These are phyloP conservation scores for Chrysoporthe cubensis DNA, from an alignment of 2,329 filamentous ascomycete genomes.

Conservation along the genomic window DNA sequence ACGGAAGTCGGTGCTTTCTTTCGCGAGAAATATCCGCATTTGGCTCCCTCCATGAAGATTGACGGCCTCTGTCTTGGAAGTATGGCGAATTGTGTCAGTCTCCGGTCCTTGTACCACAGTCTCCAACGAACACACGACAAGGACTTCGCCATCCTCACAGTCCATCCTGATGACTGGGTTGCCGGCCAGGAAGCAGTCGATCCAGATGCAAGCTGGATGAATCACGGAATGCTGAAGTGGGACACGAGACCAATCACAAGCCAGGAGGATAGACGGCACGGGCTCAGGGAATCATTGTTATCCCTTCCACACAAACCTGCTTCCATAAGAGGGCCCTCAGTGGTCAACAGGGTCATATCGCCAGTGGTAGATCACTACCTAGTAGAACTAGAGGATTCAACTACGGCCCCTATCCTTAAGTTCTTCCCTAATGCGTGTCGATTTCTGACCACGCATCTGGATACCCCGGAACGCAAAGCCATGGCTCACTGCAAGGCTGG, in stretches of 20 bases:
- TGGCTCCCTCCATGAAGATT: not conserved
- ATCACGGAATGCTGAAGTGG: slow-evolving; percentile 2
- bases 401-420: slow-evolving; percentile 5
- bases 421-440: slow-evolving; percentile 11
- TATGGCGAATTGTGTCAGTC: slow-evolving; percentile 11
- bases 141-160: slow-evolving; percentile 6
- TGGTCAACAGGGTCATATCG: not conserved
- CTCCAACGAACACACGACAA: not conserved
- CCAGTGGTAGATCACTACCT: slow-evolving; percentile 13
- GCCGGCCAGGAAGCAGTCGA: not conserved
- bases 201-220: slow-evolving; percentile 9
- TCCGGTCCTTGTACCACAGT: not conserved
- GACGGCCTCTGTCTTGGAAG: slow-evolving; percentile 9
- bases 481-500: slow-evolving; percentile 14
- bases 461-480: not conserved
- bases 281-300: not conserved
- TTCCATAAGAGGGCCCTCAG: not conserved
- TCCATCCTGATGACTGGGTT: slow-evolving; percentile 14
- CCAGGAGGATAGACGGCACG: not conserved
- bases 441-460: not conserved
- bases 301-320: not conserved
- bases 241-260: not conserved
- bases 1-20: slow-evolving; percentile 1
- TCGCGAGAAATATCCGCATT: not conserved
- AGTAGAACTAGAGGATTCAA: slow-evolving; percentile 3